Evolutionary conservation across 2,329 filamentous ascomycete species (phyloP), one percentile per base, ranked within the genome.

Genomic region (Cylindrodendrum hubeiense): DNA sequence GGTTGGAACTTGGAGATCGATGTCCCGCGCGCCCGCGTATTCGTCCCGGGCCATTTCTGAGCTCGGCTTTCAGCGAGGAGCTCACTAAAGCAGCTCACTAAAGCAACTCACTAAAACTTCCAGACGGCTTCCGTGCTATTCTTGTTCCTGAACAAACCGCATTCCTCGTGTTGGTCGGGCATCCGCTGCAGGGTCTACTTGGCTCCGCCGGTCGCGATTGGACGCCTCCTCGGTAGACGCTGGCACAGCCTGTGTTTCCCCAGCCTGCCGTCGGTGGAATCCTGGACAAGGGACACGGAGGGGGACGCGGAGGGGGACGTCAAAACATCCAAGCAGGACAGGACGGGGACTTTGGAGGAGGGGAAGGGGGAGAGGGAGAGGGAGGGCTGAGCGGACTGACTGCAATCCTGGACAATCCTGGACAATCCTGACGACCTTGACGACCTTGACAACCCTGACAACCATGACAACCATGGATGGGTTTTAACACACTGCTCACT

Each of bases 161-260:
- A 49, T 22, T 49, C 24, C 44, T 49, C 47, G 52, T 57, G 60
- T 63, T 63, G 60, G 53, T 44, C 26, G 26, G 47, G 19, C 47
- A 13, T n/a, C 26, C 21, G 22, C 24, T 43, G 34, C 59, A 37
- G 37, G 52, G 19, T 22, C 22, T 44, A 47, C 21, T 26, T 37
- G 39, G 22, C 8, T 15, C 39, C 19, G 24, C 19, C 10, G 46
- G 37, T 50, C 34, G 39, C 55, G 60, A 71, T 71, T 71, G 69
- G 69, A 71, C 69, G 68, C 69, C 68, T 65, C 64, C 21, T 68
- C 61, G 64, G 68, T 58, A 66, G 62, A 50, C 39, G 21, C 53
- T 46, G 52, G 60, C 53, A 58, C 39, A 59, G 60, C 49, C 49
- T 67, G 60, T 52, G 46, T 56, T 50, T 61, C 66, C 59, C 59